Evolutionary conservation across 2,329 filamentous ascomycete genomes (phyloP).

Genomic region (Aspergillus udagawae): DNA sequence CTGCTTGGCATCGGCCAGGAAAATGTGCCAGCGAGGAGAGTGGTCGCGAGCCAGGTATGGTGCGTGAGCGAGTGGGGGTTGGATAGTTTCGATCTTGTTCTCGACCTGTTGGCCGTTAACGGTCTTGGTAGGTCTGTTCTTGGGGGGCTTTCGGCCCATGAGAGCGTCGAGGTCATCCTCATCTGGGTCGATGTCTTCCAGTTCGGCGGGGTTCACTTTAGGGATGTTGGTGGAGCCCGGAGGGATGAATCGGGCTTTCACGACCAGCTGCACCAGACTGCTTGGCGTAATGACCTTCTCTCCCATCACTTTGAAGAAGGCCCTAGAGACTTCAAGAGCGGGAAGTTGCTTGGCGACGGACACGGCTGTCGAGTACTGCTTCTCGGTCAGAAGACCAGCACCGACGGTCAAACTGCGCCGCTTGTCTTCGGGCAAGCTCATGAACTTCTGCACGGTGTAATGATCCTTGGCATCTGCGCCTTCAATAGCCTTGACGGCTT

Average conservation of each 20-base stretch:
- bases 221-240: slow-evolving; percentile 76
- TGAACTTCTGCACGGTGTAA: slow-evolving; percentile 78
- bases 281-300: slow-evolving; percentile 90
- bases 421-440: slow-evolving; percentile 73
- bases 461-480: slow-evolving; percentile 67
- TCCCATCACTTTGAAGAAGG: slow-evolving; percentile 97
- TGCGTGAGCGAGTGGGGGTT: slow-evolving; percentile 82
- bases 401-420: slow-evolving; percentile 69
- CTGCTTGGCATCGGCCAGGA: slow-evolving; percentile 89
- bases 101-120: slow-evolving; percentile 49
- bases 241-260: slow-evolving; percentile 91
- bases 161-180: slow-evolving; percentile 88
- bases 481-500: slow-evolving; percentile 44
- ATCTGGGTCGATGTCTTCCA: slow-evolving; percentile 87
- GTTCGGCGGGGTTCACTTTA: slow-evolving; percentile 68
- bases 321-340: slow-evolving; percentile 77
- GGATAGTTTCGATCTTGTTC: slow-evolving; percentile 59
- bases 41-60: slow-evolving; percentile 88
- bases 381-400: slow-evolving; percentile 64
- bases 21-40: slow-evolving; percentile 87
- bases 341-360: slow-evolving; percentile 79
- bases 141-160: slow-evolving; percentile 62
- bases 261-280: slow-evolving; percentile 86
- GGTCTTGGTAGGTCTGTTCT: slow-evolving; percentile 63
- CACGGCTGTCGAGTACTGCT: slow-evolving; percentile 73